Evolutionary conservation across 2,329 filamentous ascomycete genomes (phyloP).

Genomic region (Talaromyces amestolkiae): DNA sequence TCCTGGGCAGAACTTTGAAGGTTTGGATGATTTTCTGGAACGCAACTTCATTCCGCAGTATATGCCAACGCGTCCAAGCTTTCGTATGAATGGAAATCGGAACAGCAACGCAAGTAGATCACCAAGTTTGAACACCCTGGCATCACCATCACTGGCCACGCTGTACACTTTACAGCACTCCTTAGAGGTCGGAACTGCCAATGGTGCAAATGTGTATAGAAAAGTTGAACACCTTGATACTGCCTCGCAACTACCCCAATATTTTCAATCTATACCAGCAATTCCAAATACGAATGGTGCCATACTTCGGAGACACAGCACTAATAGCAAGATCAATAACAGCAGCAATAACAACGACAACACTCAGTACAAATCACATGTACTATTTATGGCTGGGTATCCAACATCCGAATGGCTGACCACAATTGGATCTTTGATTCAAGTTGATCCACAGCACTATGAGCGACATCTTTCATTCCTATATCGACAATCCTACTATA

Average conservation of each 20-base stretch:
- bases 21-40: neutral
- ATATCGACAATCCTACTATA: neutral
- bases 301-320: neutral
- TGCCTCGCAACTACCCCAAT: neutral
- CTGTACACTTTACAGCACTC: neutral
- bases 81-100: neutral
- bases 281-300: neutral
- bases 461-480: neutral
- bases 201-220: neutral
- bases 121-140: neutral
- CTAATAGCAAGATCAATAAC: neutral
- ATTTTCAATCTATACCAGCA: neutral
- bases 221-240: neutral
- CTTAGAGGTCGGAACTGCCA: neutral
- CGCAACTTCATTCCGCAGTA: neutral
- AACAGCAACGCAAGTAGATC: neutral
- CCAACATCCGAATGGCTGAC: constrained; percentile 5
- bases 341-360: neutral
- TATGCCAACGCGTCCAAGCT: neutral
- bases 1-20: neutral
- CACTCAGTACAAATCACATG: neutral
- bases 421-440: constrained; percentile 1
- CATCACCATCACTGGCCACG: neutral
- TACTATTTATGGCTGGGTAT: constrained; percentile 1
- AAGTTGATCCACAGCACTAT: constrained; percentile 6